phyloP scores from a whole-genome alignment of 768 basidiomycete species.

The Tephrocybe sp. region DNA sequence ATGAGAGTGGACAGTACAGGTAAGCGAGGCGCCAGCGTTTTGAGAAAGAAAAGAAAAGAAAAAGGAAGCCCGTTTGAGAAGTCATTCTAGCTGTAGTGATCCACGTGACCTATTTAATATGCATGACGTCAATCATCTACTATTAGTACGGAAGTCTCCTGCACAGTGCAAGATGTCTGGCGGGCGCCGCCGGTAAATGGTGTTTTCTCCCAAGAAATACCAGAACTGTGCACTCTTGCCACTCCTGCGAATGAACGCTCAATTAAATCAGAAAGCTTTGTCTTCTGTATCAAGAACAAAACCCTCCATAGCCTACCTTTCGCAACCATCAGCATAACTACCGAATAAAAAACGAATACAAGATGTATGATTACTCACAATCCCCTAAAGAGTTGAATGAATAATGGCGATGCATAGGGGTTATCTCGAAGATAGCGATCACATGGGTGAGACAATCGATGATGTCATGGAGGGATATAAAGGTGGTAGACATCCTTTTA shows the following conservation, averaged over 20 bases:
- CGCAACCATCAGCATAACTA: too few relatives aligned
- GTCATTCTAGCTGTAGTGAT: conserved; percentile 4
- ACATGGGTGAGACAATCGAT: conserved; percentile 9
- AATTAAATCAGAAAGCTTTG: too few relatives aligned
- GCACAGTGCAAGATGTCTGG: too few relatives aligned
- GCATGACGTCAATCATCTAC: neutral
- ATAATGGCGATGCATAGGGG: neutral
- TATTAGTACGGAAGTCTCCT: too few relatives aligned
- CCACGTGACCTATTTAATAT: conserved; percentile 2
- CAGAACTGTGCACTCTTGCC: too few relatives aligned
- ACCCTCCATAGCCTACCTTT: too few relatives aligned
- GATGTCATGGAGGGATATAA: conserved; percentile 19
- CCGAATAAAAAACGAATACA: too few relatives aligned
- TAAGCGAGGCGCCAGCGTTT: neutral
- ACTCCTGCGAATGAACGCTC: too few relatives aligned
- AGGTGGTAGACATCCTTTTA: neutral
- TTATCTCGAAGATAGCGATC: neutral
- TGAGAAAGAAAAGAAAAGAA: conserved; percentile 1
- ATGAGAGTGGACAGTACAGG: neutral
- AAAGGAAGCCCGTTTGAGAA: conserved; percentile 1
- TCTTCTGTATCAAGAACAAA: too few relatives aligned
- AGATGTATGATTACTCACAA: neutral
- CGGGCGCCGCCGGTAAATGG: too few relatives aligned
- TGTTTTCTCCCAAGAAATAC: too few relatives aligned
- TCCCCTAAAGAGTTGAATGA: neutral